Evolutionary conservation across 805 yeast species (phyloP).

Genomic region (Metschnikowia reukaufii): DNA sequence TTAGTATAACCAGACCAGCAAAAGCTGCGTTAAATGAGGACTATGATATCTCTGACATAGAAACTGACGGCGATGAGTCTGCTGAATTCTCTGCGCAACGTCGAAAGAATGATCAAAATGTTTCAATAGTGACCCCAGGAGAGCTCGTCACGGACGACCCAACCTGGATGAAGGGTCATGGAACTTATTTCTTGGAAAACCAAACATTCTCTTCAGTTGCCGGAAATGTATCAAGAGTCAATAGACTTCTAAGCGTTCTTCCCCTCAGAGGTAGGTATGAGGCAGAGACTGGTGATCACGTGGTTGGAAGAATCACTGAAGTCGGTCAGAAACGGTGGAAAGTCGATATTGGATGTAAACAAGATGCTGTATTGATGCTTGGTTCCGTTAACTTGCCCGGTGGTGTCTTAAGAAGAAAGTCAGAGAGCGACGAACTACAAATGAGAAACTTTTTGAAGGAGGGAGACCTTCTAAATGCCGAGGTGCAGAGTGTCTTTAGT

Average conservation of each 20-base stretch:
- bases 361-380: constrained; percentile 86
- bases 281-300: constrained; percentile 96
- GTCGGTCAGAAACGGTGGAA: constrained; percentile 95
- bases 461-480: constrained; percentile 94
- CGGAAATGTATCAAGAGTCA: constrained; percentile 83
- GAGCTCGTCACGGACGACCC: constrained; percentile 95
- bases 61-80: constrained; percentile 20
- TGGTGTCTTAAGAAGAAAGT: constrained; percentile 89
- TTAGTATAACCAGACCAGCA: constrained; percentile 37
- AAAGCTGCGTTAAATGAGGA: constrained; percentile 25
- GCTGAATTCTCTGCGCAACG: constrained; percentile 9
- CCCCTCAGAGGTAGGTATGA: constrained; percentile 86
- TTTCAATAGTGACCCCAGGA: constrained; percentile 83
- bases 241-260: constrained; percentile 77
- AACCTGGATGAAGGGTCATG: constrained; percentile 98
- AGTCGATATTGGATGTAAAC: constrained; percentile 94
- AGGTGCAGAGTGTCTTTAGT: constrained; percentile 83
- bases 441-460: constrained; percentile 94
- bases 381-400: constrained; percentile 98
- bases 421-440: constrained; percentile 93
- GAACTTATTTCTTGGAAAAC: constrained; percentile 78
- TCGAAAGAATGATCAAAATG: constrained; percentile 11
- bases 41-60: constrained; percentile 45
- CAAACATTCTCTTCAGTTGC: constrained; percentile 89
- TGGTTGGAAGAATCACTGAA: constrained; percentile 90